These are phyloP conservation scores for Lithospermum erythrorhizon DNA, from an alignment of 257 asterid genomes.

Conservation along the genomic window DNA sequence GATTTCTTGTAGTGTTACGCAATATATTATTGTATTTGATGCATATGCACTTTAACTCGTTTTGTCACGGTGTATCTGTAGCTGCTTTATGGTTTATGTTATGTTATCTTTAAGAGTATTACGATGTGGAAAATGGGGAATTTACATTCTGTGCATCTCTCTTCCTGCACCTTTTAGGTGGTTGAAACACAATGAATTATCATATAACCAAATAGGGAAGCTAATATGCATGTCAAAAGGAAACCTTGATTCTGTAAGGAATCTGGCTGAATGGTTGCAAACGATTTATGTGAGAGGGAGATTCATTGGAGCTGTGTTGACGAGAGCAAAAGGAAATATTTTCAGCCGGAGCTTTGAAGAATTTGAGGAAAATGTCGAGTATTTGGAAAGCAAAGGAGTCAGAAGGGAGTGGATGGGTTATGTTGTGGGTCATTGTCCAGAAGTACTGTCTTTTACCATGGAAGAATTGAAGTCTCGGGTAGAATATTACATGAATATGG, in stretches of 20 bases:
- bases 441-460: slow-evolving; percentile 58
- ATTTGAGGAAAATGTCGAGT: slow-evolving; percentile 44
- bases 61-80: neutral
- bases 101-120: neutral
- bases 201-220: slow-evolving; percentile 87
- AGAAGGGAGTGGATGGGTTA: slow-evolving; percentile 87
- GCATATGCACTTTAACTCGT: no score
- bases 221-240: slow-evolving; percentile 62
- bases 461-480: slow-evolving; percentile 50
- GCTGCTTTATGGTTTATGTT: neutral
- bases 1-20: no score
- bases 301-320: slow-evolving; percentile 63
- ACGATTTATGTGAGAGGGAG: slow-evolving; percentile 66
- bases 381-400: slow-evolving; percentile 64
- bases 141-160: neutral
- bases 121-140: neutral
- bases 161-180: slow-evolving; percentile 40
- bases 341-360: slow-evolving; percentile 47
- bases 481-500: slow-evolving; percentile 63
- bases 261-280: slow-evolving; percentile 67
- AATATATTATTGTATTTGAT: no score
- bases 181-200: slow-evolving; percentile 79
- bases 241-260: slow-evolving; percentile 45
- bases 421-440: slow-evolving; percentile 77
- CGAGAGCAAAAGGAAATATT: slow-evolving; percentile 42